Base-by-base conservation (phyloP, 768 basidiomycete species). In the Mycena amicta region DNA sequence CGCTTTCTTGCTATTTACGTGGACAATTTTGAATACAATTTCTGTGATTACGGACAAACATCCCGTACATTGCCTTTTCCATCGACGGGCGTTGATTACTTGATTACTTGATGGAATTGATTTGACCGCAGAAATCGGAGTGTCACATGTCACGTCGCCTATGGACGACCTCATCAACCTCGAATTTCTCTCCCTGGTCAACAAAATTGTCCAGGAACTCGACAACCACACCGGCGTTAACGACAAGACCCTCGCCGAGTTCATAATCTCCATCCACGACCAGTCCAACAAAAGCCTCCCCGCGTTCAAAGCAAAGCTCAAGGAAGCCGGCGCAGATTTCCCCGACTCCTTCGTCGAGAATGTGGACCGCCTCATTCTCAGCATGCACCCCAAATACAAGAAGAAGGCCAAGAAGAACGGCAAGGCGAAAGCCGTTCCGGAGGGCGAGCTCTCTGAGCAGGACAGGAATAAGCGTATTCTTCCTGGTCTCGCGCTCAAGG, bases 371-470 rank as follows among this genome's bases (percentile, higher is more conserved):
- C 84, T 98, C 52, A 93, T 99, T 65, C 83, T 97, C 54, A 92
- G 84, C 56, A 85, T 98, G 81, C 96, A 99, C 67, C 97, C 96
- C 1, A 97, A 94, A 68, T 90, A 98, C 79, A 97, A 93, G 80
- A 92, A 92, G 72, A 83, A 83, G 70, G 79, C 75, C 41, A 54
- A 67, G 18, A 71, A 72, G 23, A 77, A 79, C 53, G 78, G 75
- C 33, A 75, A 77, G 47, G 55, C 64, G 8, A 71, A 67, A 16
- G 68, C 70, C 8, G 73, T 68, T 50, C 13, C 43, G 22, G 62
- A 60, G 50, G 59, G 64, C n/a, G 65, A 54, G 3, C 37, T 84
- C 43, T 77, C 78, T 33, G 92, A 94, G 67, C 70, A 81, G 62
- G 91, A 93, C 68, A 88, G 88, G 73, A 83, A 88, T 77, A 87